phyloP scores from a whole-genome alignment of 2,329 filamentous ascomycete genomes.

The Gaeumannomyces sp. region DNA sequence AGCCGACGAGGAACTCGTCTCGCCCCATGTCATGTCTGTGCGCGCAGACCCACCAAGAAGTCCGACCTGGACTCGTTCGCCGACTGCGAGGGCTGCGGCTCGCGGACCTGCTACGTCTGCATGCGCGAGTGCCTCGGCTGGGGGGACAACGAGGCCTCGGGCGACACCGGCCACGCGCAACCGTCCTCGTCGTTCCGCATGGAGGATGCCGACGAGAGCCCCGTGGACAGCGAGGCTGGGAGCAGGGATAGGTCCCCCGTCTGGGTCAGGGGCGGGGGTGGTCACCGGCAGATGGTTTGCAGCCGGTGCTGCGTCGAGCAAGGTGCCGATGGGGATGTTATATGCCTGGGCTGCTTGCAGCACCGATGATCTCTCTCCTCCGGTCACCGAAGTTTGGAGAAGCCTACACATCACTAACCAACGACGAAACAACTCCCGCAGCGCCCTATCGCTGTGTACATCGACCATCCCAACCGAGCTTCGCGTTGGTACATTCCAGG shows the following conservation, averaged over 20 bases:
- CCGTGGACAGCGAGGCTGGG: constrained; percentile 10
- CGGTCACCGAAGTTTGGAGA: background rate
- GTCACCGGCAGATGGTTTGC: constrained; percentile 52
- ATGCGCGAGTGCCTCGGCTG: constrained; percentile 55
- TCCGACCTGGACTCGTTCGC: constrained; percentile 61
- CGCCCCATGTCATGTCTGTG: constrained; percentile 61
- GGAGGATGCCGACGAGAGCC: constrained; percentile 37
- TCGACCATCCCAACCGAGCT: background rate
- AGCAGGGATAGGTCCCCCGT: constrained; percentile 17
- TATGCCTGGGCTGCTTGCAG: constrained; percentile 56
- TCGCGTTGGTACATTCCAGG: background rate
- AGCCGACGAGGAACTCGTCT: constrained; percentile 21
- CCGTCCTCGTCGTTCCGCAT: constrained; percentile 37
- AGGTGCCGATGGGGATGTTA: constrained; percentile 57
- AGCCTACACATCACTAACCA: background rate
- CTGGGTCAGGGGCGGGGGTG: constrained; percentile 31
- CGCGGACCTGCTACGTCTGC: constrained; percentile 63
- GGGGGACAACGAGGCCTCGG: constrained; percentile 24
- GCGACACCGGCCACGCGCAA: constrained; percentile 15
- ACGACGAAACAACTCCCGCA: background rate
- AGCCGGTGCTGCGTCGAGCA: constrained; percentile 63
- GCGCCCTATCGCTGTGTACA: too few relatives aligned
- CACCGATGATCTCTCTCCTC: background rate
- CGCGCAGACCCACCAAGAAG: constrained; percentile 57
- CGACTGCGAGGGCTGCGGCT: constrained; percentile 55